These are phyloP conservation scores for Globisporangium nagaii DNA, from an alignment of 352 stramenopile species.

Conservation along the genomic window DNA sequence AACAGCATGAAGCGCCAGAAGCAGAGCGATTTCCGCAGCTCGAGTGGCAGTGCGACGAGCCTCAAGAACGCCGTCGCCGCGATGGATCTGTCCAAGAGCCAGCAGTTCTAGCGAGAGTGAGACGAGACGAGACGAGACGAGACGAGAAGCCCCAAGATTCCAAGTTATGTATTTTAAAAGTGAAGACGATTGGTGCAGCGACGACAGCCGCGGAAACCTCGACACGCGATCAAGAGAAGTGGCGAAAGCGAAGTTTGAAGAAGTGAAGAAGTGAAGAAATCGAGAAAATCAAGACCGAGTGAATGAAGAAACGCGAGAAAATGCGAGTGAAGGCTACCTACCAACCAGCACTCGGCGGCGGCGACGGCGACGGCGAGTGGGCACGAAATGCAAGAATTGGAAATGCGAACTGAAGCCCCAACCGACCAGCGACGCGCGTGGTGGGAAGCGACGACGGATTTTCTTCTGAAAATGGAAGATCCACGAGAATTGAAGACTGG, in stretches of 20 bases:
- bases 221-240: neutral
- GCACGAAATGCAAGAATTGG: too few relatives aligned
- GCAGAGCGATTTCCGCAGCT: slow-evolving; percentile 2
- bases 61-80: slow-evolving; percentile 10
- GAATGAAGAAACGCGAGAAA: neutral
- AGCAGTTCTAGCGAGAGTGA: slow-evolving; percentile 2
- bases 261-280: slow-evolving; percentile 8
- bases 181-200: slow-evolving; percentile 1
- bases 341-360: too few relatives aligned
- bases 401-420: too few relatives aligned
- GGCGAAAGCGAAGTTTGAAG: slow-evolving; percentile 4
- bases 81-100: slow-evolving; percentile 12
- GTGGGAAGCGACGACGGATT: too few relatives aligned
- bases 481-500: neutral
- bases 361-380: too few relatives aligned
- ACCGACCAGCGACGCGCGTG: too few relatives aligned
- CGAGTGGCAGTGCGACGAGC: neutral
- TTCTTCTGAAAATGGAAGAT: slow-evolving; percentile 1
- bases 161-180: slow-evolving; percentile 16
- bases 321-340: neutral
- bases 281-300: neutral
- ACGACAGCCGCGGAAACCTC: neutral
- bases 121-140: neutral
- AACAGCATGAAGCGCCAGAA: slow-evolving; percentile 6
- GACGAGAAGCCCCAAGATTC: too few relatives aligned